Base-by-base conservation (phyloP, 805 yeast genomes). In the Hemisphaericaspora nanyangensis region DNA sequence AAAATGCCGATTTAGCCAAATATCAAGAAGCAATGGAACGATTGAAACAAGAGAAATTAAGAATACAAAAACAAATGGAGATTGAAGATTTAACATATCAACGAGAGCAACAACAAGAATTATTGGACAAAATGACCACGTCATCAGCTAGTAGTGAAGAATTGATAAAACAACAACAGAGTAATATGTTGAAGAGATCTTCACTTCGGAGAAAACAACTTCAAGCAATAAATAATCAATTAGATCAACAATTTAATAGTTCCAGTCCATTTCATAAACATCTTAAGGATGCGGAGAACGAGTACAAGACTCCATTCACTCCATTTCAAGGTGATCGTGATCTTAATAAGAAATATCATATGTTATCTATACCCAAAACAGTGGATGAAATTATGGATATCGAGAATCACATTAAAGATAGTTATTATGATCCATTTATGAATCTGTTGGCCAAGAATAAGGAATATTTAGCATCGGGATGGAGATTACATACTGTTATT, bases 271-370 rank as follows among this genome's bases (percentile, higher is more conserved):
- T 57, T 51, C 24, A 20, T 6, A 32, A 39, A 19, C 17, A 17
- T 17, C 39, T 46, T 55, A 48, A 53, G 41, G 45, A 55, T 42
- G 31, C 56, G 12, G 47, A 42, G 20, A 47, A 43, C 22, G 60
- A 54, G 20, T 38, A 34, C 31, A 43, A 41, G 29, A 49, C 59
- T 6, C 98, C 98, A 13, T 91, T 90, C 59, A 89, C 98, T 8
- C 98, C 98, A 7, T 91, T 91, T 63, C 80, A 82, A 54, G 97
- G 97, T 32, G 98, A 91, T 62, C 72, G 93, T 44, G 81, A 83
- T 42, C 44, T 65, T 6, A 61, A 68, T 17, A 69, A 70, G 38
- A 69, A 74, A 20, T 89, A 79, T 61, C 64, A 60, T 8, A 61
- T 80, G 19, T 51, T 68, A 18, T 51, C 60, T 17, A 54, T 55